A percentile compares a stretch with the other conserved stretches of the same genome.
phyloP scores from a whole-genome alignment of 768 basidiomycete species.

The Panaeolus cyanescens region DNA sequence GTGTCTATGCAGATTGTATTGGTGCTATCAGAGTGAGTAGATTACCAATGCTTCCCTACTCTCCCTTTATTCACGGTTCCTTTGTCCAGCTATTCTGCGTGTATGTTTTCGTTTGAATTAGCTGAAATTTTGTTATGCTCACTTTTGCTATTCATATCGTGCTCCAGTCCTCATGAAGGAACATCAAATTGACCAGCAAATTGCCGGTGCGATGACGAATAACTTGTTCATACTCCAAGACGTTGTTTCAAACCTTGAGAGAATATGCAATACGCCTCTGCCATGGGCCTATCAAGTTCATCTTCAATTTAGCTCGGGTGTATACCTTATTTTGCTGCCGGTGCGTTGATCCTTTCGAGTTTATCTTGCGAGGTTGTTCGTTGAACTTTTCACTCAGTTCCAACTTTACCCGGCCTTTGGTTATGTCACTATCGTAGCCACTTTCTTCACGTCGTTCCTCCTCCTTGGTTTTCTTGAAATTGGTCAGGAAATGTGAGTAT shows the following conservation, averaged over 20 bases:
- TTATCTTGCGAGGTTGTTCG: constrained; percentile 27
- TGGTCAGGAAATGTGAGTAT: constrained; percentile 53
- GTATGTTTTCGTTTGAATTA: constrained; percentile 29
- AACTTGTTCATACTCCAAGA: constrained; percentile 55
- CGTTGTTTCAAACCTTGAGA: constrained; percentile 57
- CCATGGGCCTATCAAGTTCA: constrained; percentile 75
- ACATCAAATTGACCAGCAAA: constrained; percentile 47
- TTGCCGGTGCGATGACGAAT: constrained; percentile 49
- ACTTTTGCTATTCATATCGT: background rate
- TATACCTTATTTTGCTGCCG: constrained; percentile 28
- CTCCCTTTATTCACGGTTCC: background rate
- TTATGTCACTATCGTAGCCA: constrained; percentile 59
- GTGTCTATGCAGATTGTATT: constrained; percentile 63
- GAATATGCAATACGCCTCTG: constrained; percentile 64
- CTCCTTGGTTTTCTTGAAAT: constrained; percentile 70
- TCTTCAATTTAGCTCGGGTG: constrained; percentile 62
- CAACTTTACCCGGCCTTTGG: constrained; percentile 46
- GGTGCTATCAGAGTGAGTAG: constrained; percentile 46
- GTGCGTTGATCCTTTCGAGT: constrained; percentile 9
- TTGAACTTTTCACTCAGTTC: constrained; percentile 39
- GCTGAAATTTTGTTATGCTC: background rate
- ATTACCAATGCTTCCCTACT: background rate
- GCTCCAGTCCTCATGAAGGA: constrained; percentile 44
- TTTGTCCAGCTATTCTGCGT: constrained; percentile 42
- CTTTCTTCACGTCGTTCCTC: constrained; percentile 64